Base-by-base conservation (phyloP, 805 yeast species). In the Ogataea chonburiensis region DNA sequence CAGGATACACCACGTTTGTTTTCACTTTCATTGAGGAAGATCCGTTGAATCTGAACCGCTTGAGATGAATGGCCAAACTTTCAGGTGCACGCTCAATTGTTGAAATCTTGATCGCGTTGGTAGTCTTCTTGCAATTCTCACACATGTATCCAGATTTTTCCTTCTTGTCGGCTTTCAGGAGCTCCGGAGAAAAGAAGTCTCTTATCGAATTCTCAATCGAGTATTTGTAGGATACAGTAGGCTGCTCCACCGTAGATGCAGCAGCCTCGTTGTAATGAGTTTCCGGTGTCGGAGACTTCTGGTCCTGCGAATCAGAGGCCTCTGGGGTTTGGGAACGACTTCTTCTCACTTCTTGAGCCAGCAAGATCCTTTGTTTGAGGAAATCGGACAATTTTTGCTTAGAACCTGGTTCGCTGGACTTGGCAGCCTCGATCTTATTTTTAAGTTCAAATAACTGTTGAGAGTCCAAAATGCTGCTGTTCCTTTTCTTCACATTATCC, bases 41-140 rank as follows among this genome's bases (percentile, higher is more conserved):
- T 15, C 91, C 93, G 57, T 85, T 81, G 64, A 87, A 91, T 61
- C 91, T 81, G 63, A 93, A 93, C 50, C 97, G 71, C 57, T 93
- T 93, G 54, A 93, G 69, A 61, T 93, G 98, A 24, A 93, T 74
- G 7, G 86, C 72, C 43, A 91, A 67, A 14, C 93, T 81, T 56
- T 93, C 97, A 4, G 98, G 98, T 0, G 96, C 84, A 31, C 81
- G 72, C 38, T 79, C 76, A 30, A 93, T 82, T 22, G 81, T 71
- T 28, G 83, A 77, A 28, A 77, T 75, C 55, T 91, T 91, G 31
- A 77, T 64, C 4, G 97, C 98, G 43, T 73, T 74, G 0, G 95
- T 84, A 22, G 79, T 70, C 48, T 75, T 70, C 45, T 83, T 74
- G 69, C 98, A 93, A 41, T 79, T 77, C 42, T 87, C 96, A 64